Base-by-base conservation (phyloP, 1,284 basidiomycete species). In the Cryptococcus amylolentus region DNA sequence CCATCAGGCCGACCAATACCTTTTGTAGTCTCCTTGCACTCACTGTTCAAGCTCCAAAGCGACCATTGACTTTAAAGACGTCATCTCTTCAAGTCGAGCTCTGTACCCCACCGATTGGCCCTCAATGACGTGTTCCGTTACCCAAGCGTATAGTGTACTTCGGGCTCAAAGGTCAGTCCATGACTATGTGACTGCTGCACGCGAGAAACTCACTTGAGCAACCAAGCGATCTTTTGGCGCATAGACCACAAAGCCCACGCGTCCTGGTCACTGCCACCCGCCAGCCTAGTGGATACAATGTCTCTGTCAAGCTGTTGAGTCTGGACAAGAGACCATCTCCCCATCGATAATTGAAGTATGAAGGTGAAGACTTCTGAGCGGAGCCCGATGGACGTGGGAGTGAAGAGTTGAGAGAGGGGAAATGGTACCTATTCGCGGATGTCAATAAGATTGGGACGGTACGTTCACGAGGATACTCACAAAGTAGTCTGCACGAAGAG, bases 321-420 rank as follows among this genome's bases (percentile, higher is more conserved):
- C 35, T 49, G 46, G 13, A 27, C 37, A 13, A 69, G 46, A 2
- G 86, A 80, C 61, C 79, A 81, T 70, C 89, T 89, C 5, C 87
- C 88, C 56, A 87, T 80, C 45, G 84, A 80, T 35, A 92, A 80
- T 67, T 91, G 88, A 35, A 91, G 75, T 45, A 93, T 70, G 62
- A 91, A 86, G n/a, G 84, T 80, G 64, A 92, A 89, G 20, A 91
- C 79, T 18, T 85, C 82, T 35, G 84, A 82, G 61, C 91, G 91
- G 0, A 80, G 74, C 60, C 83, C 81, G 49, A 87, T 75, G 3
- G 81, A 79, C 3, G 77, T 78, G 1, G 86, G 82, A 1, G 84
- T 83, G 68, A 91, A 88, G 46, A 91, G 81, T 66, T 90, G 91
- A 0, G 85, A 86, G 59, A 92, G 73, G 0, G 90, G 90, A 69